Base-by-base conservation (phyloP, 345 rosid genomes). In the Eucalyptus regnans region DNA sequence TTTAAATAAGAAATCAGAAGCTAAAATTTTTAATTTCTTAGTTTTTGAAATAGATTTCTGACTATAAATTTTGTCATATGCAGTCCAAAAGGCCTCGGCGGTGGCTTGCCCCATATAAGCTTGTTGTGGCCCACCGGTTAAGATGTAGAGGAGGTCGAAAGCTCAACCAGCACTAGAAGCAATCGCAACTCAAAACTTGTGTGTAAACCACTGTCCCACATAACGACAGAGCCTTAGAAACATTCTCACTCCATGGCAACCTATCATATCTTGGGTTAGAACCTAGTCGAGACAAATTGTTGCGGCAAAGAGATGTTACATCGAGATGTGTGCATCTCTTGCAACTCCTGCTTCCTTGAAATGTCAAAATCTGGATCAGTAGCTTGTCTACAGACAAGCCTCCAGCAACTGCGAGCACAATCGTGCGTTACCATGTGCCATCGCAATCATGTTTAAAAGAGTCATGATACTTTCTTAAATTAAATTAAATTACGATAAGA, bases 61-160 rank as follows among this genome's bases (percentile, higher is more conserved):
- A 33, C 37, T 33, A 33, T 3, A 33, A 33, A 33, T 33, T 33
- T 33, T 33, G 37, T 33, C 37, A 33, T 33, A 33, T 33, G 37
- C 37, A 33, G 37, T 33, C 41, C 41, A 41, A 41, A 4, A 41
- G 6, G 43, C 43, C 54, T 14, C 6, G 54, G 20, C 54, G 17
- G 17, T 50, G 54, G 54, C 58, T 7, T 10, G 18, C 9, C 2
- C 25, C 3, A 62, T 27, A 62, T 29, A 3, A 11, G 68, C 31
- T 64, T 1, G 18, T 15, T n/a, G 76, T 33, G 37, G 37, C 41
- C 4, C 33, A 62, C 16, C 33, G 15, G 16, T 0, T 5, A 1
- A 62, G 18, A 0, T 13, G 71, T 7, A 29, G 71, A 29, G 71
- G 33, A 29, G 16, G 71, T n/a, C 33, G 71, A 23, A 56, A 56